phyloP scores from a whole-genome alignment of 805 yeast species.

The Dipodascus albidus region DNA sequence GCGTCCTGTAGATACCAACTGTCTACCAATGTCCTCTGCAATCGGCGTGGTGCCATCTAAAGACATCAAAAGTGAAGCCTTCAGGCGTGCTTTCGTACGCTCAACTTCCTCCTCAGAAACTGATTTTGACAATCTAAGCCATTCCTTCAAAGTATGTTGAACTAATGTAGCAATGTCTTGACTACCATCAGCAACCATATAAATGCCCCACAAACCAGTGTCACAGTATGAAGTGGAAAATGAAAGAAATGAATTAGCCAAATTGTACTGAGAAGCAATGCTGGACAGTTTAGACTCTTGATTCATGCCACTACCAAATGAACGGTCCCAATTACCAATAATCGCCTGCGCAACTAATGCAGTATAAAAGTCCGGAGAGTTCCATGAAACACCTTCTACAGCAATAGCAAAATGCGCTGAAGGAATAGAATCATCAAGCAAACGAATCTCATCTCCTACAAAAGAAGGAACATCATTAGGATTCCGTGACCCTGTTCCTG shows the following conservation, averaged over 20 bases:
- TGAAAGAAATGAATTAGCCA: constrained; percentile 93
- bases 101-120: constrained; percentile 78
- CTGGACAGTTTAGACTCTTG: constrained; percentile 76
- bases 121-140: constrained; percentile 80
- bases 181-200: constrained; percentile 71
- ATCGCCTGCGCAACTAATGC: constrained; percentile 95
- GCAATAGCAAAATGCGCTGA: constrained; percentile 87
- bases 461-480: constrained; percentile 62
- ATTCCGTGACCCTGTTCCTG: constrained; percentile 58
- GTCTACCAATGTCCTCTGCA: constrained; percentile 97
- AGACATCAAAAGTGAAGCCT: constrained; percentile 81
- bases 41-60: constrained; percentile 92
- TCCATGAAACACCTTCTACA: constrained; percentile 98
- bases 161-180: constrained; percentile 55
- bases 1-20: constrained; percentile 85
- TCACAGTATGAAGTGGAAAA: constrained; percentile 96
- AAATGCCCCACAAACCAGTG: constrained; percentile 96
- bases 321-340: constrained; percentile 95
- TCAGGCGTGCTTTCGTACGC: constrained; percentile 88
- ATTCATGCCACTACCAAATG: constrained; percentile 71
- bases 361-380: constrained; percentile 86
- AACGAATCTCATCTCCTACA: constrained; percentile 74
- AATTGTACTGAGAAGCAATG: constrained; percentile 46
- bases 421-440: constrained; percentile 74
- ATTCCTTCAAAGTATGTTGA: constrained; percentile 70